Percentiles rank a stretch among this genome's conserved stretches.
phyloP scores from a whole-genome alignment of 2,329 filamentous ascomycete genomes.

The Dothistroma septosporum region DNA sequence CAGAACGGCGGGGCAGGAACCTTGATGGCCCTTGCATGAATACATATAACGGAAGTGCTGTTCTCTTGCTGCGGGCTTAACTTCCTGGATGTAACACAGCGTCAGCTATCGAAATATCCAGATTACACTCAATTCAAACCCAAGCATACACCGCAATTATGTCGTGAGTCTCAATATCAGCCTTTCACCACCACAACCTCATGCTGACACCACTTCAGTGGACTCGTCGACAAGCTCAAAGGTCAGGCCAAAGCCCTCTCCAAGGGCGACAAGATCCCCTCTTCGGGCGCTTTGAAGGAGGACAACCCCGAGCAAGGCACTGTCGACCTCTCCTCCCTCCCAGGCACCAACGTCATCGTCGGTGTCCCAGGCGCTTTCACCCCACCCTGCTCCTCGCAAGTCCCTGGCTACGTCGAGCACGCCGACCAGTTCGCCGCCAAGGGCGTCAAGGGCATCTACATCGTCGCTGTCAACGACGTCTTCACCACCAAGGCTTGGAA shows the following conservation, averaged over 20 bases:
- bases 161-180: conserved; percentile 1
- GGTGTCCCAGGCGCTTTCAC: conserved; percentile 29
- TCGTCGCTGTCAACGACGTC: conserved; percentile 28
- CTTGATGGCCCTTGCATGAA: background rate
- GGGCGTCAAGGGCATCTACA: conserved; percentile 28
- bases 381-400: conserved; percentile 28
- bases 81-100: background rate
- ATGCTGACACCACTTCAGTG: conserved; percentile 8
- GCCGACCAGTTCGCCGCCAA: conserved; percentile 28
- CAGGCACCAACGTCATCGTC: conserved; percentile 26
- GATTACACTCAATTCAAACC: background rate
- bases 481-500: conserved; percentile 30
- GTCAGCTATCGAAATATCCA: background rate
- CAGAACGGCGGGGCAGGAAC: background rate
- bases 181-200: background rate
- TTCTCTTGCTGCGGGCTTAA: background rate
- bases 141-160: conserved; percentile 1
- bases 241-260: conserved; percentile 18
- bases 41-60: background rate
- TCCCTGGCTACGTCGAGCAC: conserved; percentile 27
- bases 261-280: conserved; percentile 23
- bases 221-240: conserved; percentile 24
- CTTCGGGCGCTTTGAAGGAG: conserved; percentile 23
- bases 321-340: conserved; percentile 23
- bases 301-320: conserved; percentile 25